Evolutionary conservation across 352 stramenopile species (phyloP), one percentile per base, ranked within the genome.

Genomic region (Phytophthora cactorum): DNA sequence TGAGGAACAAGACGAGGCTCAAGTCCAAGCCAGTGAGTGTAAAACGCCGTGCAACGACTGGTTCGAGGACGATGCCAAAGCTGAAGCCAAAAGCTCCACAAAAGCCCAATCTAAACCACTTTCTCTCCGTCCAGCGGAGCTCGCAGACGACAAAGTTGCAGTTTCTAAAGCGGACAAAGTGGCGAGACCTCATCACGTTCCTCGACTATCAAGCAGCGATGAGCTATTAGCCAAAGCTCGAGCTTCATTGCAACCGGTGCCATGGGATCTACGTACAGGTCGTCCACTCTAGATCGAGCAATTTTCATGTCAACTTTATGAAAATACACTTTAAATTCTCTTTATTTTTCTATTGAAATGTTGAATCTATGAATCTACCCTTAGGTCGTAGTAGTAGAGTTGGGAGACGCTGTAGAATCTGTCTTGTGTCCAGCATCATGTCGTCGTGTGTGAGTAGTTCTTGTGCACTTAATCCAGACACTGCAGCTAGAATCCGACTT

Each of bases 361-460:
- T 47, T 25, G 49, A 45, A 5, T 63, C 47, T 8, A 12, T 51
- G 38, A 75, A 70, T n/a, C 53, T 76, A 5, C 84, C 80, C 29
- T 68, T 78, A 17, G 81, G 81, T 14, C 74, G 77, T 29, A 89
- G 17, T 9, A 92, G 46, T 25, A 90, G 36, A 11, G 77, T 89
- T 34, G 72, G 72, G 9, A 92, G 63, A 11, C 53, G 68, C 6
- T 60, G 51, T 2, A 90, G 39, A 7, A 90, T 79, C 55, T 85
- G 72, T 2, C 57, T 47, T 5, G 43, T 67, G 44, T 83, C 78
- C 4, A 90, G 49, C 70, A 88, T 70, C 63, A 90, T 75, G 11
- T 76, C 74, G 46, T 92, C 84, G 29, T 89, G 78, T 4, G 78
- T 88, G 3, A 92, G 65, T 34, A 89, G 75, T 56, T 89, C 79